These are phyloP conservation scores for Mucor racemosus DNA, from an alignment of 371 early-diverging fungal species.

Conservation along the genomic window DNA sequence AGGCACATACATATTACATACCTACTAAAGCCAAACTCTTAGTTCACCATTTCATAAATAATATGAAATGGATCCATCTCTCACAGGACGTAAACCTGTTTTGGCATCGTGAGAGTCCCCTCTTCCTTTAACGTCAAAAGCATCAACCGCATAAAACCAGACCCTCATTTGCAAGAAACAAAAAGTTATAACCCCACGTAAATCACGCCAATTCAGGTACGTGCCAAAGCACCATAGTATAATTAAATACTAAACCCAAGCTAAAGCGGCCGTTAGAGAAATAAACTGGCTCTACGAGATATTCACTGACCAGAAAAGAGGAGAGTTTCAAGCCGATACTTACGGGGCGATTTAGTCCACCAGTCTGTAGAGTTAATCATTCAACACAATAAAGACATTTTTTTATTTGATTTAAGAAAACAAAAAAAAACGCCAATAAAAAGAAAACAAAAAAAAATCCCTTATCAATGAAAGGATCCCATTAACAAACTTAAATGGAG, in stretches of 20 bases:
- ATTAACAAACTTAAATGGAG: not conserved
- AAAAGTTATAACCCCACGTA: not conserved
- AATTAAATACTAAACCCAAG: constrained; percentile 8
- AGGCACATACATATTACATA: too few species aligned
- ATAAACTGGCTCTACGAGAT: not conserved
- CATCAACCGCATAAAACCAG: not conserved
- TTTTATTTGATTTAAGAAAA: not conserved
- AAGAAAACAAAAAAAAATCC: not conserved
- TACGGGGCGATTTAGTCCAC: constrained; percentile 1
- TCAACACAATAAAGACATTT: not conserved
- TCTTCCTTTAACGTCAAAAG: not conserved
- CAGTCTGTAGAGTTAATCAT: not conserved
- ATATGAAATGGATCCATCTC: constrained; percentile 5
- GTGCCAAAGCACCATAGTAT: constrained; percentile 10
- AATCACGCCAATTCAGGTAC: constrained; percentile 7
- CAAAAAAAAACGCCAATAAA: constrained; percentile 1
- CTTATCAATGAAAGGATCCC: not conserved
- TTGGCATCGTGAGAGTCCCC: constrained; percentile 3
- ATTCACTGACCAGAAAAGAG: not conserved
- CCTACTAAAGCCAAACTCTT: not conserved
- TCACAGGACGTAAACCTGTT: constrained; percentile 11
- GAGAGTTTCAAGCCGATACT: not conserved
- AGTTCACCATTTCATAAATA: not conserved
- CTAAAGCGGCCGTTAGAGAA: constrained; percentile 8
- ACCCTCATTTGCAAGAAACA: not conserved